Evolutionary conservation across 768 basidiomycete species (phyloP), one percentile per base, ranked within the genome.

Genomic region (Auriscalpium orientale): DNA sequence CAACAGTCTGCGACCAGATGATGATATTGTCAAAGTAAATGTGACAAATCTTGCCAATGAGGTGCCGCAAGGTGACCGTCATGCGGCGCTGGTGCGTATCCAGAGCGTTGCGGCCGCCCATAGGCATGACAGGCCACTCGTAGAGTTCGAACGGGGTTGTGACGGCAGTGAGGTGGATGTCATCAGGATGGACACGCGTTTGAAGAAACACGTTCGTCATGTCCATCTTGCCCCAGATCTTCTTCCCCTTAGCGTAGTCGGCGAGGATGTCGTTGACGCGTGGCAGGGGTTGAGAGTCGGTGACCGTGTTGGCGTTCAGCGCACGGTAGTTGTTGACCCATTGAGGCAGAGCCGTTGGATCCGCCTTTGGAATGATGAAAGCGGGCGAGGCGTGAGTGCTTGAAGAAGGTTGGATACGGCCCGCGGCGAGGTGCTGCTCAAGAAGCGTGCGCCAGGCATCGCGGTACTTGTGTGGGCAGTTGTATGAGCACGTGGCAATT

Each of bases 11-110:
- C 0, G 75, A 79, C 71, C 73, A 79, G 22, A 78, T 75, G 13
- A 79, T 64, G 44, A 78, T 74, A 51, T 78, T 70, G 53, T 79
- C 74, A 0, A 79, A 62, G 56, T 79, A 79, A 0, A 76, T 67
- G 54, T 78, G 72, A 51, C 74, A 74, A 46, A 77, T 70, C 1
- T 64, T 62, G 0, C 77, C 75, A 28, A 81, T 68, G 11, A 63
- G 62, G 0, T 66, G 57, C 0, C 60, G 46, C 0, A 81, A 63
- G 0, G 74, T 72, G 2, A 57, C 51, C 3, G 66, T 72, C 49
- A 78, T 70, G 0, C 69, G 56, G 0, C 65, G 53, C 36, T 74
- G 73, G 48, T 75, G 72, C 0, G 70, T 70, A 0, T 71, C 59
- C 0, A 68, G 72, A 0, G 70, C 66, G 55, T 75, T 76, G 21